A percentile compares a stretch with the other conserved stretches of the same genome.
Evolutionary conservation across 1,284 basidiomycete species (phyloP).

Genomic region (Moniliella sp.): DNA sequence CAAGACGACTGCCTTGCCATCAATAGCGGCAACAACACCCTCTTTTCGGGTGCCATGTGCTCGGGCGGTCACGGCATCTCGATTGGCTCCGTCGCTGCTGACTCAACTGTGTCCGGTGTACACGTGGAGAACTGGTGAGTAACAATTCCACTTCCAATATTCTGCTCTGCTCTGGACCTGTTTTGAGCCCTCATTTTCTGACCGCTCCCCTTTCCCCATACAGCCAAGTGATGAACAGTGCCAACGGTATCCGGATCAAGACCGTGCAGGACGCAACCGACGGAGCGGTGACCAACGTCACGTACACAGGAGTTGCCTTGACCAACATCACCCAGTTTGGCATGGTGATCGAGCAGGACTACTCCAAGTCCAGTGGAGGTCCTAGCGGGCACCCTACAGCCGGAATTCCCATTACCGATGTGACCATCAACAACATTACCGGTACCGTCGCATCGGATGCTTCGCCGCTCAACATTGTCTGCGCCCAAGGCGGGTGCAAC

Average conservation of each 20-base stretch:
- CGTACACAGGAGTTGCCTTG: slow-evolving; percentile 4
- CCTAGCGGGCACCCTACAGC: slow-evolving; percentile 5
- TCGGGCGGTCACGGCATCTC: slow-evolving; percentile 8
- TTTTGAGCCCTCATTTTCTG: no score
- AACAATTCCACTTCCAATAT: no score
- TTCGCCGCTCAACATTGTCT: slow-evolving; percentile 4
- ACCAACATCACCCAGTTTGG: slow-evolving; percentile 6
- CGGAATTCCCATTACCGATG: slow-evolving; percentile 7
- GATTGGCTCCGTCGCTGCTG: slow-evolving; percentile 7
- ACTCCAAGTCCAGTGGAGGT: no score
- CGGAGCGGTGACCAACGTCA: slow-evolving; percentile 6
- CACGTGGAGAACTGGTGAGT: slow-evolving; percentile 4
- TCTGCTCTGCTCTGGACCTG: no score
- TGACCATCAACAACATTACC: slow-evolving; percentile 4
- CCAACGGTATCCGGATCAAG: slow-evolving; percentile 9
- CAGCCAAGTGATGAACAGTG: slow-evolving; percentile 4
- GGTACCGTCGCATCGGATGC: slow-evolving; percentile 4
- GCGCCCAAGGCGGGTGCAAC: slow-evolving; percentile 4
- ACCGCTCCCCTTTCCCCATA: no score
- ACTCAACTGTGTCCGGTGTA: slow-evolving; percentile 8
- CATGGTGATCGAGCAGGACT: slow-evolving; percentile 7
- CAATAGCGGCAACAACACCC: slow-evolving; percentile 4
- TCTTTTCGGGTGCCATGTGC: slow-evolving; percentile 4
- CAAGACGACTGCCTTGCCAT: no score
- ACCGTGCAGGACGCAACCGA: slow-evolving; percentile 6